A percentile compares a stretch with the other conserved stretches of the same genome.
These are phyloP conservation scores for Pisolithus albus DNA, from an alignment of 768 basidiomycete species.

Conservation along the genomic window DNA sequence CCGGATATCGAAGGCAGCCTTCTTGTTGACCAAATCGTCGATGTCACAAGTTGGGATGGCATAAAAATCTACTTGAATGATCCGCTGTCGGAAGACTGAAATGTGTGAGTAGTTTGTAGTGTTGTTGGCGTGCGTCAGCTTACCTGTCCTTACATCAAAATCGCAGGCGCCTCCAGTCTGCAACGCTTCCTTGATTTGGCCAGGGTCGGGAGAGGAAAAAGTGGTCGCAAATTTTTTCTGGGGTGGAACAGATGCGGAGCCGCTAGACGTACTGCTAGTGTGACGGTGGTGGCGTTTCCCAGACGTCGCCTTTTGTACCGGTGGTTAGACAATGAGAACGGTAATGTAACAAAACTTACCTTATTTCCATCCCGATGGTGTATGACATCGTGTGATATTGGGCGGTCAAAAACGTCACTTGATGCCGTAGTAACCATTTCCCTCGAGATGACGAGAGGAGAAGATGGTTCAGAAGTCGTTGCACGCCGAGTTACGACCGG, in stretches of 20 bases:
- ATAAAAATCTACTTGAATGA: not conserved
- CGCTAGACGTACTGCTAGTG: not conserved
- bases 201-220: not conserved
- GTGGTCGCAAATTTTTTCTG: not conserved
- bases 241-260: not conserved
- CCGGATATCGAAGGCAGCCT: not conserved
- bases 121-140: not conserved
- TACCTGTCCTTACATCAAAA: conserved; percentile 2
- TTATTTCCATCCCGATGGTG: not conserved
- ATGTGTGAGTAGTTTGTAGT: not conserved
- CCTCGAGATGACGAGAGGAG: not conserved
- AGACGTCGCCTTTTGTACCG: too few species aligned
- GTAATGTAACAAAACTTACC: not conserved
- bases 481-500: not conserved
- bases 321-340: too few species aligned
- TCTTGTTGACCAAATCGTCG: not conserved
- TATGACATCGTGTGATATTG: not conserved
- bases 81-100: not conserved
- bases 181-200: not conserved
- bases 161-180: not conserved
- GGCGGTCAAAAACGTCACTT: not conserved
- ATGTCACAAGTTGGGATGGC: not conserved
- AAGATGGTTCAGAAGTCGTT: not conserved
- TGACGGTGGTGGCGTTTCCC: too few species aligned
- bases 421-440: not conserved